Percentiles rank a stretch among this genome's conserved stretches.
phyloP scores from a whole-genome alignment of 495 filamentous ascomycete species.

The Poronia punctata region DNA sequence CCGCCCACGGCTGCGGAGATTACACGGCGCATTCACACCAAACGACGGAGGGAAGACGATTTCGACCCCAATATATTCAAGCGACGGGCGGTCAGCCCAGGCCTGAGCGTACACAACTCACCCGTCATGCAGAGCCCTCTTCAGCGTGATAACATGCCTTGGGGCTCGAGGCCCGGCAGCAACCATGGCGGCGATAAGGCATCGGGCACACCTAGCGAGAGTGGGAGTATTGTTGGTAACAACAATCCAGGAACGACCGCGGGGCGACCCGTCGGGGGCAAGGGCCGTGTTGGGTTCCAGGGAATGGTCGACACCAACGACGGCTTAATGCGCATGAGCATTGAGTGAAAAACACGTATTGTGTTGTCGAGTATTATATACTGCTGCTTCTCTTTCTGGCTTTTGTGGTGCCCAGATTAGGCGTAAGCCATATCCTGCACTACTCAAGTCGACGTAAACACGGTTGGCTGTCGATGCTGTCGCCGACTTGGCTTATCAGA shows the following conservation, averaged over 20 bases:
- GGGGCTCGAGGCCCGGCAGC: constrained; percentile 63
- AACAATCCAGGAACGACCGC: constrained; percentile 17
- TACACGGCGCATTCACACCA: constrained; percentile 59
- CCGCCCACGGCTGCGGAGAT: constrained; percentile 57
- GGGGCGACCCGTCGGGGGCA: constrained; percentile 16
- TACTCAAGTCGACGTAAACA: too few species aligned
- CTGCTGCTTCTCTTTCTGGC: too few species aligned
- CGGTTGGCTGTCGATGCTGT: too few species aligned
- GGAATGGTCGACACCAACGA: constrained; percentile 96
- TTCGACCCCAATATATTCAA: constrained; percentile 88
- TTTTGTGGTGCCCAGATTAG: too few species aligned
- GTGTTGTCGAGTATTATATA: too few species aligned
- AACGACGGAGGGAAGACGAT: constrained; percentile 83
- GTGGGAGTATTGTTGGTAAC: constrained; percentile 26
- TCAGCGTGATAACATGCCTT: constrained; percentile 60
- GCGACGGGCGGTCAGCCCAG: constrained; percentile 84
- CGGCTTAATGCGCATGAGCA: constrained; percentile 95
- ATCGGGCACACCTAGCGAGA: constrained; percentile 35
- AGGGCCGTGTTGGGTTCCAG: constrained; percentile 71
- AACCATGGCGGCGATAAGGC: constrained; percentile 46
- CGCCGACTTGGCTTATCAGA: too few species aligned
- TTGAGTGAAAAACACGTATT: too few species aligned
- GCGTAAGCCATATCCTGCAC: too few species aligned
- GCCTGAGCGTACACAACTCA: constrained; percentile 79
- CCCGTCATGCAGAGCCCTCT: constrained; percentile 80